Evolutionary conservation across 768 basidiomycete species (phyloP), one percentile per base, ranked within the genome.

Genomic region (Tubosaeta sp.): DNA sequence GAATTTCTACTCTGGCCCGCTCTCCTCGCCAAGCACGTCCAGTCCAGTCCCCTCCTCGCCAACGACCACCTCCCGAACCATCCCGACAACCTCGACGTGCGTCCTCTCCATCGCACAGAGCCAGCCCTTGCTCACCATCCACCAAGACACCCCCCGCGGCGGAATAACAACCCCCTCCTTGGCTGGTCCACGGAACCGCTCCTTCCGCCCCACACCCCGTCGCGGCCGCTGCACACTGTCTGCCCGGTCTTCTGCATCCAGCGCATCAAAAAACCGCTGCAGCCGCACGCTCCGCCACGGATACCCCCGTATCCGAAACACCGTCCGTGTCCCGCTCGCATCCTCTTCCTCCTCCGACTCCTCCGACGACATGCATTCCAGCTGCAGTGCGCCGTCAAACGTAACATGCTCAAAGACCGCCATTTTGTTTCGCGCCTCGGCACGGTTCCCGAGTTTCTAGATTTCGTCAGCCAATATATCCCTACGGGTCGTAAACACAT

Each of bases 311-410:
- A 82, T 76, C 24, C 73, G 75, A 21, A 88, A 67, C 9, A 74
- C 55, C 29, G 69, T 64, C 32, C 66, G 62, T 36, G 62, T 55
- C 21, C 64, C 69, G 54, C 38, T 58, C 2, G 59, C 40, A 27
- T 66, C 68, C 30, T 69, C 66, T 31, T 84, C 85, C 44, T 67
- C 69, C 54, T 81, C 81, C 13, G 87, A 88, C 63, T 90, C 87
- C 56, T 90, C 87, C 27, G 83, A 84, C 24, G 87, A 90, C 83
- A 89, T 87, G 66, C 86, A 89, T 42, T 89, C 87, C 18, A 80
- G 54, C 53, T 84, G 82, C 50, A 90, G 66, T 13, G 87, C 86
- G 13, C 80, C 80, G 59, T 88, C 84, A 59, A 89, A 89, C 13
- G 71, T 75, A 22, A 80, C 71, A 64, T 87, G 82, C 48, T 81